Evolutionary conservation across 352 stramenopile species (phyloP), one percentile per base, ranked within the genome.

Genomic region (Phytophthora vignae): DNA sequence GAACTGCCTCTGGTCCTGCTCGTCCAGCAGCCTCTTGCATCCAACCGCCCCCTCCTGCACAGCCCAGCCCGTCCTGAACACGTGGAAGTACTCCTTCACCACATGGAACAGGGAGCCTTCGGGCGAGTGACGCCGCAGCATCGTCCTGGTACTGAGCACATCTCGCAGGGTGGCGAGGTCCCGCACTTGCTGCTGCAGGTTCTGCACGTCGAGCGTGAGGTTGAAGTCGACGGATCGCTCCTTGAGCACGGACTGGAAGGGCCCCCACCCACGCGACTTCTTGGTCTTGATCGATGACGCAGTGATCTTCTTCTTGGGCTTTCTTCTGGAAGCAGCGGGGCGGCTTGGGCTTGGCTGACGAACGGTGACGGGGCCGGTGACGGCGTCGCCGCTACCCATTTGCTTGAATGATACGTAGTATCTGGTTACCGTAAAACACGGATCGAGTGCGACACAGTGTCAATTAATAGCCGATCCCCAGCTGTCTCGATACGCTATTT

Each of bases 221-320:
- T 83, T 85, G 61, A 85, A 83, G n/a, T 77, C 75, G 9, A 81
- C 58, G 7, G 75, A 77, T 6, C 78, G 69, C 59, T 85, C 72
- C 29, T 74, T 76, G 21, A 69, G 14, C 17, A 83, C 64, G 9
- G 73, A 81, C 29, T 71, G 62, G 64, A 70, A 83, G 9, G 72
- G 71, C 3, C 72, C 76, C 72, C 69, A 80, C 7, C 72, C 76
- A n/a, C 50, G 48, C 4, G 8, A 4, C 17, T 44, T 44, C 36
- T 44, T 44, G 36, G 36, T 44, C 3, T 3, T 44, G 36, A 3
- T 31, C 3, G 36, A 44, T 6, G 12, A 17, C 1, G 22, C 22
- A 1, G 10, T 6, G 12, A 17, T 17, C 36, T 40, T 44, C 33
- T 36, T 60, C 22, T 36, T 55, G 17, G 44, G 25, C 10, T 55